Evolutionary conservation across 78 protist genomes (phyloP), one percentile per base, ranked within the genome.

Genomic region (Dictyostelium citrinum): DNA sequence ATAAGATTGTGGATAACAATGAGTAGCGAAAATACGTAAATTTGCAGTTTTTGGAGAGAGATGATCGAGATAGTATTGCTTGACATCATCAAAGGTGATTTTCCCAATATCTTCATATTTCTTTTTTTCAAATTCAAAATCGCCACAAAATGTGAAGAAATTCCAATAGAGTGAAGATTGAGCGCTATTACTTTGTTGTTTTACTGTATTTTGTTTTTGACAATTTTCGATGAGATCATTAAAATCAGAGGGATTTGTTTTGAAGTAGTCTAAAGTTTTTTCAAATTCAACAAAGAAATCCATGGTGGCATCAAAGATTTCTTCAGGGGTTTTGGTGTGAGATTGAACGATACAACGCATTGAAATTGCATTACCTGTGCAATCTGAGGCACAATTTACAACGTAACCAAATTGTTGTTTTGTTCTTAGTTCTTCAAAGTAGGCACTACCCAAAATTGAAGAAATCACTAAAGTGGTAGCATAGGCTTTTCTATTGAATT

Each of bases 321-420:
- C 41, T 12, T 70, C 77, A 14, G 77, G 77, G 3, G 77, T 70
- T 31, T 31, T 33, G n/a, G 77, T 70, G 20, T 70, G 77, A 11
- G 77, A 70, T 33, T 70, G 77, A 70, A 12, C 43, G 37, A 70
- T 35, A 7, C n/a, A 33, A 70, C 77, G 77, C 3, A 70, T 16
- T 5, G 46, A 31, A 17, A 16, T 29, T 0, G 39, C 22, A 70
- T 70, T 27, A 33, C 24, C 77, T 1, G n/a, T 12, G 6, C 22
- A 5, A 14, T 70, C 77, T 12, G 7, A 1, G 6, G 10, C 6
- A 12, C 37, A 58, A 27, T 29, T 46, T n/a, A 90, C 95, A 20
- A 70, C 43, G 35, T 90, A 90, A 29, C 95, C 95, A 12, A 81
- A 33, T 51, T 90, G 95, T 43, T 81, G 68, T 10, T 29, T 55